A percentile compares a stretch with the other conserved stretches of the same genome.
Evolutionary conservation across 306 rosid genomes (phyloP).

Genomic region (Castanea sativa): DNA sequence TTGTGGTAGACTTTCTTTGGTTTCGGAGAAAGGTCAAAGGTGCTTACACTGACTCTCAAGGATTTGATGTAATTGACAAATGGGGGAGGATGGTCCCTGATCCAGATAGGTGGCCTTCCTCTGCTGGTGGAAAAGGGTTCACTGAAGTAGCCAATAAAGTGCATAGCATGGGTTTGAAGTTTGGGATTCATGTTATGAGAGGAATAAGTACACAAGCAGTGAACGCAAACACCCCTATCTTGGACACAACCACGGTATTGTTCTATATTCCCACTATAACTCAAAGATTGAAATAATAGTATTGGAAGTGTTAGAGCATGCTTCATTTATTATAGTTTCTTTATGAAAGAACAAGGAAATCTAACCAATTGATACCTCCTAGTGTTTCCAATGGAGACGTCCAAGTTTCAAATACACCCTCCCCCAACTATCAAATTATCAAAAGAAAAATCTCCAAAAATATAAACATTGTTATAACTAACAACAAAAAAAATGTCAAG

Average conservation of each 20-base stretch:
- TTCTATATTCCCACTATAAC: constrained; percentile 18
- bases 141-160: constrained; percentile 64
- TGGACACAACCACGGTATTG: constrained; percentile 67
- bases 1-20: constrained; percentile 96
- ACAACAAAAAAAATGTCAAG: constrained; percentile 1
- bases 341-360: not conserved
- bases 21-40: constrained; percentile 79
- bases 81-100: constrained; percentile 96
- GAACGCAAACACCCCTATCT: constrained; percentile 85
- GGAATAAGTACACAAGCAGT: constrained; percentile 97
- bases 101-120: constrained; percentile 93
- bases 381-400: too few species aligned
- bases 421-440: not conserved
- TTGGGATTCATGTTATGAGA: constrained; percentile 97
- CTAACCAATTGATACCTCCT: too few species aligned
- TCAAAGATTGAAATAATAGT: not conserved
- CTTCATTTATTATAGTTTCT: not conserved
- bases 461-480: not conserved
- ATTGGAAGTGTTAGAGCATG: not conserved
- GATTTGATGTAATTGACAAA: constrained; percentile 83
- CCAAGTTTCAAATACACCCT: too few species aligned
- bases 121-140: constrained; percentile 74
- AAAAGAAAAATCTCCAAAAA: not conserved
- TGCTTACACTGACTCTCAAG: constrained; percentile 72
- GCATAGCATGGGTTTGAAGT: constrained; percentile 80